Conservation (phyloP, 2,329 filamentous ascomycete genomes). For the Colletotrichum falcatum region DNA sequence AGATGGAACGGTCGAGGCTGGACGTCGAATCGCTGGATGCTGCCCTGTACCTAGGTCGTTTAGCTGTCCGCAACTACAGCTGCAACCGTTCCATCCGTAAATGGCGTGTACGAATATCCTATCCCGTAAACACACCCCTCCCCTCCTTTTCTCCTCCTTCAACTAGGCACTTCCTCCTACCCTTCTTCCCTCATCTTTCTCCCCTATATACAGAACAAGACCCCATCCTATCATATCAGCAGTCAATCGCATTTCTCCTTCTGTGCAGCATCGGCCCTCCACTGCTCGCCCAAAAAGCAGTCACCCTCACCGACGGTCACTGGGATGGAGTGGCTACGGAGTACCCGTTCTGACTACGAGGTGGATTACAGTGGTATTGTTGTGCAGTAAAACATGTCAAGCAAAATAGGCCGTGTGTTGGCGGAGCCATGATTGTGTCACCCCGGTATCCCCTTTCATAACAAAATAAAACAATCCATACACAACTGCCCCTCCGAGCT, state of each 20-base stretch:
- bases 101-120: background rate
- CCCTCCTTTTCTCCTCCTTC: background rate
- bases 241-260: constrained; percentile 25
- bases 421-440: constrained; percentile 39
- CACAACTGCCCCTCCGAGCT: constrained; percentile 29
- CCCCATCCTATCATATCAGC: constrained; percentile 16
- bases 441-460: constrained; percentile 40
- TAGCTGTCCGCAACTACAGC: background rate
- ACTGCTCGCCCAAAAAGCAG: background rate
- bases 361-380: background rate
- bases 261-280: constrained; percentile 18
- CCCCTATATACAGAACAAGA: background rate
- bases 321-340: background rate
- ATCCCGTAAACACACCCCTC: background rate
- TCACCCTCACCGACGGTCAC: too few relatives aligned
- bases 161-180: background rate
- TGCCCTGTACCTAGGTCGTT: background rate
- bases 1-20: background rate
- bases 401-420: constrained; percentile 26
- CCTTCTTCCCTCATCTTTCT: background rate
- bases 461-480: constrained; percentile 35
- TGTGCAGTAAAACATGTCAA: background rate
- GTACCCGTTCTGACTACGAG: background rate
- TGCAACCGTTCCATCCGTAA: background rate
- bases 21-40: background rate